These are phyloP conservation scores for Alternaria alternata DNA, from an alignment of 2,329 filamentous ascomycete genomes.

Conservation along the genomic window DNA sequence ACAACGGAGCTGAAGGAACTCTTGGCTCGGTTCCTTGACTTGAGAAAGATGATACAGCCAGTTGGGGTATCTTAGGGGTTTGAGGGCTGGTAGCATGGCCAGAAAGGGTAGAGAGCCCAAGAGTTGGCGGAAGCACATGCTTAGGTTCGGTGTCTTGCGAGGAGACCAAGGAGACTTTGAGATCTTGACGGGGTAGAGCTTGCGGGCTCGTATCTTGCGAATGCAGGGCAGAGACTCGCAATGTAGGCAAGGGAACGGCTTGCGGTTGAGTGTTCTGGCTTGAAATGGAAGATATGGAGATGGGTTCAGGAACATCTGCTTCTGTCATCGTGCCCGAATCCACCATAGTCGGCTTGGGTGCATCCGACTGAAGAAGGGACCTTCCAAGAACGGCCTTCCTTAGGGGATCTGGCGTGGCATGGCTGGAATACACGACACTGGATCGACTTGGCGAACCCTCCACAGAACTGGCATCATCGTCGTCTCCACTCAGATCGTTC, in stretches of 20 bases:
- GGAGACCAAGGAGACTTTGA: constrained; percentile 33
- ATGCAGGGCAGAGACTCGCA: constrained; percentile 38
- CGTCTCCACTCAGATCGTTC: constrained; percentile 78
- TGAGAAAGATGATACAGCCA: constrained; percentile 28
- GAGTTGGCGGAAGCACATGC: constrained; percentile 19
- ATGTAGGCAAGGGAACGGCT: constrained; percentile 21
- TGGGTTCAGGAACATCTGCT: constrained; percentile 57
- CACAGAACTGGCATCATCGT: constrained; percentile 59
- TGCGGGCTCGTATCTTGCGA: constrained; percentile 39
- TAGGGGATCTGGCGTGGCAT: constrained; percentile 43
- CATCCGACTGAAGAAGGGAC: constrained; percentile 33
- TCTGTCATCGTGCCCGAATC: constrained; percentile 71
- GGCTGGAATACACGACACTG: constrained; percentile 40
- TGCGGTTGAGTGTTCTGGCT: constrained; percentile 40
- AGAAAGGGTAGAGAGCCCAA: constrained; percentile 39
- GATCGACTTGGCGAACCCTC: constrained; percentile 49
- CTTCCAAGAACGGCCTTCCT: constrained; percentile 29
- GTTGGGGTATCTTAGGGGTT: constrained; percentile 21
- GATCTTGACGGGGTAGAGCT: constrained; percentile 22
- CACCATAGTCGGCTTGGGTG: constrained; percentile 58
- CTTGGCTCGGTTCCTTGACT: constrained; percentile 37
- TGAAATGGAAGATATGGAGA: constrained; percentile 39
- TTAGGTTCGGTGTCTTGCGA: constrained; percentile 36
- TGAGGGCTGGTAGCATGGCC: constrained; percentile 36
- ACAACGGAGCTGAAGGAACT: constrained; percentile 18